Evolutionary conservation across 2,329 filamentous ascomycete species (phyloP).

Genomic region (Westerdykella ornata): DNA sequence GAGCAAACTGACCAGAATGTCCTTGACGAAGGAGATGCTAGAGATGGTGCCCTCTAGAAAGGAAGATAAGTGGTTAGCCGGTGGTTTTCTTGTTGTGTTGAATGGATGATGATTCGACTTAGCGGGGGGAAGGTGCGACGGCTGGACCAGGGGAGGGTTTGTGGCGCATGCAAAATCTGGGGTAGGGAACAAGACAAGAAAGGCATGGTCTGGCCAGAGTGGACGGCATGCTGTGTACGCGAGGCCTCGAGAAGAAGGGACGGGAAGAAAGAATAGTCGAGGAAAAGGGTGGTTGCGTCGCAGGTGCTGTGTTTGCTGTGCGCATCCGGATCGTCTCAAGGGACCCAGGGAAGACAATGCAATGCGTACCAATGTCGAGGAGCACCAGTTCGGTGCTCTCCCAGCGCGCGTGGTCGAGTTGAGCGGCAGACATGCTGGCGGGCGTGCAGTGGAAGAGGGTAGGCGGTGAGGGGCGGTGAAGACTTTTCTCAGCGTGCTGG

Average conservation of each 20-base stretch:
- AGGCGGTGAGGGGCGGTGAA: slow-evolving; percentile 33
- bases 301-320: background rate
- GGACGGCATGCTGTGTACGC: background rate
- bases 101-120: background rate
- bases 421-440: slow-evolving; percentile 21
- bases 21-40: slow-evolving; percentile 77
- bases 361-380: slow-evolving; percentile 53
- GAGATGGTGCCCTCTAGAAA: slow-evolving; percentile 70
- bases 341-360: slow-evolving; percentile 1
- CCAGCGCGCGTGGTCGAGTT: slow-evolving; percentile 27
- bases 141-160: background rate
- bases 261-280: too few species aligned
- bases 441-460: slow-evolving; percentile 12
- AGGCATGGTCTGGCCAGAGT: background rate
- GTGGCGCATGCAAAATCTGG: background rate
- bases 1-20: slow-evolving; percentile 62
- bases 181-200: background rate
- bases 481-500: slow-evolving; percentile 16
- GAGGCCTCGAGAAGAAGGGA: background rate
- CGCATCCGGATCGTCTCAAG: background rate
- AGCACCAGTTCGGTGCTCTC: slow-evolving; percentile 44
- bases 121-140: slow-evolving; percentile 11
- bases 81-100: slow-evolving; percentile 14
- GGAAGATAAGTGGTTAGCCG: slow-evolving; percentile 23
- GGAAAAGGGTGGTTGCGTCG: slow-evolving; percentile 15